phyloP scores from a whole-genome alignment of 2,329 filamentous ascomycete species.

The Microsporum canis region DNA sequence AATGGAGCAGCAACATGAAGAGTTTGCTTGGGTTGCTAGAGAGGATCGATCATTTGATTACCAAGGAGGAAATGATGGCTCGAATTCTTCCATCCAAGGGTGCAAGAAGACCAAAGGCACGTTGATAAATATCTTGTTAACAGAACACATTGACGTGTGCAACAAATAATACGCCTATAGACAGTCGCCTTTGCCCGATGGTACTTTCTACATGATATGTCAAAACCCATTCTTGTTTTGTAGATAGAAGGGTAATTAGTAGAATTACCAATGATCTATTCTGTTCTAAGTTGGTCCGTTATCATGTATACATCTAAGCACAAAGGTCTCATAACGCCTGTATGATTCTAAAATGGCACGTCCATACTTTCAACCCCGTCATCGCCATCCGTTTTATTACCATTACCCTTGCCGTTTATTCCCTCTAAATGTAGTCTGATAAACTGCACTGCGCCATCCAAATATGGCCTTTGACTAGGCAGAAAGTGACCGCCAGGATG shows the following conservation, averaged over 20 bases:
- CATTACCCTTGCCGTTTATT: slow-evolving; percentile 27
- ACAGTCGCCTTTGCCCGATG: neutral
- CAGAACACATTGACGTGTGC: neutral
- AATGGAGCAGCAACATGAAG: slow-evolving; percentile 99
- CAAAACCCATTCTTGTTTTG: neutral
- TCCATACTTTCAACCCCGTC: slow-evolving; percentile 58
- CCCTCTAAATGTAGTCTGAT: slow-evolving; percentile 45
- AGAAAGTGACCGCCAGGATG: slow-evolving; percentile 89
- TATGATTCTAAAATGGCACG: slow-evolving; percentile 45
- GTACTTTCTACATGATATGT: neutral
- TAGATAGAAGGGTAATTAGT: neutral
- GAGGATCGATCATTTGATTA: slow-evolving; percentile 94
- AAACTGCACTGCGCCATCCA: slow-evolving; percentile 63
- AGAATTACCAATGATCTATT: neutral
- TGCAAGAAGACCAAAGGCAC: slow-evolving; percentile 17
- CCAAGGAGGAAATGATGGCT: slow-evolving; percentile 99
- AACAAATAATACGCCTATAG: slow-evolving; percentile 1
- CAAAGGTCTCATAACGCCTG: neutral
- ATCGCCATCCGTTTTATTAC: slow-evolving; percentile 24
- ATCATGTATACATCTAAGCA: neutral
- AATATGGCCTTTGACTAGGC: slow-evolving; percentile 70
- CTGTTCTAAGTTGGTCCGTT: neutral
- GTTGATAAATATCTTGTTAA: neutral
- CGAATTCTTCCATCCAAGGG: slow-evolving; percentile 60
- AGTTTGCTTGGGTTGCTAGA: slow-evolving; percentile 73